phyloP scores from a whole-genome alignment of 2,329 filamentous ascomycete species.

The Rachicladosporium sp. region DNA sequence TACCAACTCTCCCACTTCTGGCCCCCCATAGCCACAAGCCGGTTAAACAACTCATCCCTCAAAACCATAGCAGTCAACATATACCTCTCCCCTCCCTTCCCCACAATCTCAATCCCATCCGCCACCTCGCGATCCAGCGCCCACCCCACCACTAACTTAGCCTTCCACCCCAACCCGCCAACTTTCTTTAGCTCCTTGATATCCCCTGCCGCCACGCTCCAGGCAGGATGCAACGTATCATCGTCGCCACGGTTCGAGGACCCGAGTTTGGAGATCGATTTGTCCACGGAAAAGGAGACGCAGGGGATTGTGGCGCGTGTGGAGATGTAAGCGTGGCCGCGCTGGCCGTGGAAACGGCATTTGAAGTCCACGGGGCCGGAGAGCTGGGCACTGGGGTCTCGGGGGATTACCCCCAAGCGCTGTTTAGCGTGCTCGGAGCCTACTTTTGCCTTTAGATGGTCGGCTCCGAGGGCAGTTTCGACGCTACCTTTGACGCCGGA shows the following conservation, averaged over 20 bases:
- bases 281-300: constrained; percentile 51
- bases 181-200: constrained; percentile 66
- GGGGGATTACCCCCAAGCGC: constrained; percentile 56
- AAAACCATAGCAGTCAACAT: constrained; percentile 59
- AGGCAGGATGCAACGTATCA: constrained; percentile 43
- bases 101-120: constrained; percentile 59
- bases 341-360: constrained; percentile 55
- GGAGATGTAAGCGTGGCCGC: constrained; percentile 60
- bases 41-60: constrained; percentile 70
- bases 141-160: constrained; percentile 71
- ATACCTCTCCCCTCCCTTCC: constrained; percentile 41
- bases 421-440: constrained; percentile 53
- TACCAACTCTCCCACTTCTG: constrained; percentile 78
- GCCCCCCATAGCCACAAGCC: constrained; percentile 59
- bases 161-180: constrained; percentile 74
- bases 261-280: constrained; percentile 20
- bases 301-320: constrained; percentile 55
- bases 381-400: constrained; percentile 27
- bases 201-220: constrained; percentile 58
- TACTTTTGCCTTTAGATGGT: constrained; percentile 56
- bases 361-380: constrained; percentile 66
- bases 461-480: constrained; percentile 56
- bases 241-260: constrained; percentile 11
- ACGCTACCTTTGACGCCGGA: constrained; percentile 58
- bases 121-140: constrained; percentile 60